These are phyloP conservation scores for Rhododendron ferrugineum DNA, from an alignment of 148 eudicot species.

Conservation along the genomic window DNA sequence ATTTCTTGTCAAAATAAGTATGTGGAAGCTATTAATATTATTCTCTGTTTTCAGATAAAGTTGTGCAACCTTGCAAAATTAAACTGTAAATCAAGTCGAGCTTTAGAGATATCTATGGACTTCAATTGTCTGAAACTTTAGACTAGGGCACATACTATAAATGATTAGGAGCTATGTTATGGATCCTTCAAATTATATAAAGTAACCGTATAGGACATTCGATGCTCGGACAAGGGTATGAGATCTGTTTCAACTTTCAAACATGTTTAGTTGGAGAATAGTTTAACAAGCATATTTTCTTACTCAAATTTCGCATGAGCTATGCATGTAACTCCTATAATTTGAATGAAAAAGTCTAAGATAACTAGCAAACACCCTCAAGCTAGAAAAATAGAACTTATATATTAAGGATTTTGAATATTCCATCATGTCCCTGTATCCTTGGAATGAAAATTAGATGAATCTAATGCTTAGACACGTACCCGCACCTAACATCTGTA, in stretches of 20 bases:
- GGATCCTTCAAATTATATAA: neutral
- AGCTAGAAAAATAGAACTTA: neutral
- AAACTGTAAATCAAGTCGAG: neutral
- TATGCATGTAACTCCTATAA: neutral
- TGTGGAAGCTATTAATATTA: neutral
- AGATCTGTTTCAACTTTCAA: neutral
- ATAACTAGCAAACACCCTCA: neutral
- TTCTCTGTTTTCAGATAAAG: neutral
- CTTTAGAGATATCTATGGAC: neutral
- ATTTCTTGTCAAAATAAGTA: neutral
- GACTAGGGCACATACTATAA: neutral
- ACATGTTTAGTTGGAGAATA: neutral
- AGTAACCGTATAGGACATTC: neutral
- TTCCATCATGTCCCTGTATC: neutral
- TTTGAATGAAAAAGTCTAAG: neutral
- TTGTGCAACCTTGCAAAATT: neutral
- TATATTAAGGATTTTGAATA: neutral
- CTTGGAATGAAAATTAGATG: neutral
- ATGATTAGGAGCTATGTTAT: neutral
- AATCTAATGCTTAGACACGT: neutral
- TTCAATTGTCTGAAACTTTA: neutral
- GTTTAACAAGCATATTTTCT: neutral
- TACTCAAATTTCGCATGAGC: neutral
- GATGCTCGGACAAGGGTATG: neutral
- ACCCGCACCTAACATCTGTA: neutral